phyloP scores from a whole-genome alignment of 2,329 filamentous ascomycete genomes.

The Didymella glomerata region DNA sequence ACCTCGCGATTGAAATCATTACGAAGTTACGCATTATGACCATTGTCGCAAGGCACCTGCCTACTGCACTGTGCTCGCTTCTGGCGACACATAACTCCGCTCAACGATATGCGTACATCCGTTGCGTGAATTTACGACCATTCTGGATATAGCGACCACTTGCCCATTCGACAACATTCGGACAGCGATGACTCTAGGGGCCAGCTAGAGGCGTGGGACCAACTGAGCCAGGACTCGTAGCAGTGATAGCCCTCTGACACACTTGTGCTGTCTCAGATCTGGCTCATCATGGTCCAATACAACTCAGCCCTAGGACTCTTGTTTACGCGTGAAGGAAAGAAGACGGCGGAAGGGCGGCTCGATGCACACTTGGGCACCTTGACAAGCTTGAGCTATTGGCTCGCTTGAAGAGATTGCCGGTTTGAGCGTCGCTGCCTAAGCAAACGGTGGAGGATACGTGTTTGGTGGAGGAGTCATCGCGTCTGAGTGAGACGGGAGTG shows the following conservation, averaged over 20 bases:
- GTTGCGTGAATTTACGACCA: not conserved
- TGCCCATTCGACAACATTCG: slow-evolving; percentile 19
- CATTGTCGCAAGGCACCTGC: not conserved
- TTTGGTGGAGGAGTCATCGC: slow-evolving; percentile 45
- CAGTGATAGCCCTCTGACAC: slow-evolving; percentile 38
- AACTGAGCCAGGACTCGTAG: slow-evolving; percentile 50
- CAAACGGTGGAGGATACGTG: slow-evolving; percentile 32
- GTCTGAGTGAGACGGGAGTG: slow-evolving; percentile 21
- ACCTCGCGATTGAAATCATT: slow-evolving; percentile 12
- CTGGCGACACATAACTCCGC: not conserved
- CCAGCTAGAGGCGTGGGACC: slow-evolving; percentile 50
- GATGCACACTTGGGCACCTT: slow-evolving; percentile 45
- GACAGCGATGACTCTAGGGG: slow-evolving; percentile 39
- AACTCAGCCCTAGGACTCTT: slow-evolving; percentile 52
- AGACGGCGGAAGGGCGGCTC: slow-evolving; percentile 38
- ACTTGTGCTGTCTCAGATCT: not conserved
- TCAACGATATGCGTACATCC: slow-evolving; percentile 1
- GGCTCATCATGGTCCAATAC: slow-evolving; percentile 47
- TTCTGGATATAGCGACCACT: not conserved
- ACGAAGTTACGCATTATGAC: slow-evolving; percentile 14
- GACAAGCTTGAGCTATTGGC: slow-evolving; percentile 35
- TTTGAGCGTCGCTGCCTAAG: slow-evolving; percentile 52
- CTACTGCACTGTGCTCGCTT: slow-evolving; percentile 9
- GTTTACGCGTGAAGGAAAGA: slow-evolving; percentile 33
- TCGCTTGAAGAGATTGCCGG: slow-evolving; percentile 32